Evolutionary conservation across 176 grass and related monocot species (phyloP).

Genomic region (Phoenix dactylifera): DNA sequence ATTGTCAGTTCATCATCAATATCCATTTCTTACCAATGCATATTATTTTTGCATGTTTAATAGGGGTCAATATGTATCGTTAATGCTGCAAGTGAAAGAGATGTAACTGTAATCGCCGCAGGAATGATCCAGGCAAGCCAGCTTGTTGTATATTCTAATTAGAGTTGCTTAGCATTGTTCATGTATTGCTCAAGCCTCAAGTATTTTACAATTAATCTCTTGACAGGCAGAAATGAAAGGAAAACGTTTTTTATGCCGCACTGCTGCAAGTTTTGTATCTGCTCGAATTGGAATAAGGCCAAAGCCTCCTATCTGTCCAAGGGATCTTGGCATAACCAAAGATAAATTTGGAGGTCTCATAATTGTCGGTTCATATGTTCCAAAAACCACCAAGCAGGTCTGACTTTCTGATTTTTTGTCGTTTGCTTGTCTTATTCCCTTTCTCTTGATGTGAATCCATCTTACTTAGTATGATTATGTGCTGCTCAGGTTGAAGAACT

Average conservation of each 20-base stretch:
- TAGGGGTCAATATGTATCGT: constrained; percentile 87
- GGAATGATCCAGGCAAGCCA: constrained; percentile 83
- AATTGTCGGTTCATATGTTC: constrained; percentile 95
- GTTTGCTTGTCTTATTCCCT: not conserved
- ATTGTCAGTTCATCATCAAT: too few relatives aligned
- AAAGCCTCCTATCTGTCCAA: constrained; percentile 59
- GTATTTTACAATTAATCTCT: constrained; percentile 9
- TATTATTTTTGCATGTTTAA: constrained; percentile 13
- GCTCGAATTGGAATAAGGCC: constrained; percentile 82
- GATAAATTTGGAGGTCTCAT: constrained; percentile 76
- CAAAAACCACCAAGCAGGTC: constrained; percentile 99
- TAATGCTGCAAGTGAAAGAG: constrained; percentile 83
- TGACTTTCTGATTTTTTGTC: constrained; percentile 6
- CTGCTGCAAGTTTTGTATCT: constrained; percentile 95
- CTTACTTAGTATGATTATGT: not conserved
- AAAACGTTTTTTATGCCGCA: constrained; percentile 77
- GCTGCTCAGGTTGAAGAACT: constrained; percentile 73
- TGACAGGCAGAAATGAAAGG: constrained; percentile 81
- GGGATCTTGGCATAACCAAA: constrained; percentile 72
- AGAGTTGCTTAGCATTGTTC: constrained; percentile 18
- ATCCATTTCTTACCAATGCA: constrained; percentile 16
- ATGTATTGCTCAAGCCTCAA: not conserved
- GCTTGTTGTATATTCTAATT: not conserved
- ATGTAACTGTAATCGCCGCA: constrained; percentile 82
- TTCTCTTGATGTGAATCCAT: constrained; percentile 1